A percentile compares a stretch with the other conserved stretches of the same genome.
These are phyloP conservation scores for Coniella lustricola DNA, from an alignment of 2,329 filamentous ascomycete species.

Conservation along the genomic window DNA sequence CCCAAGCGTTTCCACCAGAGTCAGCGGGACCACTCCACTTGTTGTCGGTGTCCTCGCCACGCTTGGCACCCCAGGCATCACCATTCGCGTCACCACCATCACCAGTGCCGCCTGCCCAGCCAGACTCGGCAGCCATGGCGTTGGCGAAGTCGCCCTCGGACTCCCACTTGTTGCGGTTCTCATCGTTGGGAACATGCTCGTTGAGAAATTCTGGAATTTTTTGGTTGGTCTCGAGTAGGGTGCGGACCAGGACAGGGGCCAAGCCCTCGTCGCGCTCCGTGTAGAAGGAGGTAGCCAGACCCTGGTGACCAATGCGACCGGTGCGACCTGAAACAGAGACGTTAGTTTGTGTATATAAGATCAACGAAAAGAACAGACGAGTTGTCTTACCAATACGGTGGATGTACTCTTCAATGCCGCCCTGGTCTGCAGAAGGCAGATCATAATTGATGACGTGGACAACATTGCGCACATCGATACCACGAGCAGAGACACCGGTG, in stretches of 20 bases:
- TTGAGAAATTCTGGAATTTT: conserved; percentile 75
- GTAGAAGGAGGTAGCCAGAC: conserved; percentile 84
- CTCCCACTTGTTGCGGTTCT: conserved; percentile 42
- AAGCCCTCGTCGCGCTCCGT: conserved; percentile 69
- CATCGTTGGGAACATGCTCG: conserved; percentile 52
- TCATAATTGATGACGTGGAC: conserved; percentile 94
- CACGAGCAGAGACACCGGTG: conserved; percentile 80
- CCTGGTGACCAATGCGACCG: conserved; percentile 82
- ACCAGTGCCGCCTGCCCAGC: conserved; percentile 23
- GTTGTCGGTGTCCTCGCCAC: conserved; percentile 11
- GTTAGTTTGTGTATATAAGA: background rate
- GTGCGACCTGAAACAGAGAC: conserved; percentile 63
- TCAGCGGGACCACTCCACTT: background rate
- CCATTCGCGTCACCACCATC: conserved; percentile 18
- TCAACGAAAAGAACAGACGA: too few species aligned
- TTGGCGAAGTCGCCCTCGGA: conserved; percentile 31
- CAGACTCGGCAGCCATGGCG: conserved; percentile 12
- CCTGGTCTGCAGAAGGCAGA: conserved; percentile 63
- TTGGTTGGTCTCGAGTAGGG: conserved; percentile 74
- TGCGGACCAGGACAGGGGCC: conserved; percentile 67
- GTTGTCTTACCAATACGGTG: conserved; percentile 75
- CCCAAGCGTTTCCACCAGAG: background rate
- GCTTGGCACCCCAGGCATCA: conserved; percentile 21
- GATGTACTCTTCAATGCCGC: conserved; percentile 89
- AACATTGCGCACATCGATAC: conserved; percentile 80